Evolutionary conservation across 2,329 filamentous ascomycete genomes (phyloP), one percentile per base, ranked within the genome.

Genomic region (Fusarium sp.): DNA sequence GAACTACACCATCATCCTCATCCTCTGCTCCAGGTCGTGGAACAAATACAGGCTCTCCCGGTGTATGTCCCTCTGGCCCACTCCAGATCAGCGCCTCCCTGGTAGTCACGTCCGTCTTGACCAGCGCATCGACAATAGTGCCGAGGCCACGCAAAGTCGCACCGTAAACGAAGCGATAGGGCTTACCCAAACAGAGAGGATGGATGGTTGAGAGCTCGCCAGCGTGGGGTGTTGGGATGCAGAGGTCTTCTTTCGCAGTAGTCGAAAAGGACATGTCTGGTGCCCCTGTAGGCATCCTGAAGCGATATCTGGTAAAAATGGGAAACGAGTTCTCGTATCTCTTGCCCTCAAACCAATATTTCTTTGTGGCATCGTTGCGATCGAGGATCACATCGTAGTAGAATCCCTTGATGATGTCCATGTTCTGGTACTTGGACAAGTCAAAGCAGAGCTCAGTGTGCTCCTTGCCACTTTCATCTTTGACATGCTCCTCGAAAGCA

Each of bases 131-230:
- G 57, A 91, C 82, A 43, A 93, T 84, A 0, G 90, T 89, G 43
- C 88, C 91, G 50, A 87, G 85, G 2, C 91, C 90, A 8, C 88
- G 87, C 70, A 88, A 88, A 2, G 87, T 78, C 18, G 89, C 78
- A 56, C 87, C 86, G 78, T 93, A 94, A 14, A 90, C 86, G 78
- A 89, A 94, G 34, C 91, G 88, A 76, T 92, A 87, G 5, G 82
- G 84, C 39, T 82, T 85, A 5, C 87, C 89, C 0, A 85, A 80
- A 73, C 86, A 90, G 1, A 74, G 67, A 0, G 90, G 88, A 80
- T 94, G 93, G 77, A 94, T 92, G 8, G 87, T 90, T 0, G 92
- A 92, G 8, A 94, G 84, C 69, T 94, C 92, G 70, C 90, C 88
- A 1, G 84, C 81, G 71, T 90, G 87, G 1, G 90, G 89, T 0